phyloP scores from a whole-genome alignment of 2,329 filamentous ascomycete species.

The Karstenula rhodostoma region DNA sequence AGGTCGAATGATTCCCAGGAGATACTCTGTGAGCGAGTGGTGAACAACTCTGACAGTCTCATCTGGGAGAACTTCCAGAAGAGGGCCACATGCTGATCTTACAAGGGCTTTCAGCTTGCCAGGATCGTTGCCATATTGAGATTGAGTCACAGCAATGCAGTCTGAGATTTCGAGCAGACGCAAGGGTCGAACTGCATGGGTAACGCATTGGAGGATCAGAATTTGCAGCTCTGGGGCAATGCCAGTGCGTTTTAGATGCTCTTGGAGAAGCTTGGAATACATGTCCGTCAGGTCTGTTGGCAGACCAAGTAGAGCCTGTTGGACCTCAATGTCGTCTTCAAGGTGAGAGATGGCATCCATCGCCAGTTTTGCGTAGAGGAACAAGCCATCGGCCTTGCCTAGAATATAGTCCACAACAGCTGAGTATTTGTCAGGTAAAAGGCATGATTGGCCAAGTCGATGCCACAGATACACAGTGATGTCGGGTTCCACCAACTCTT shows the following conservation, averaged over 20 bases:
- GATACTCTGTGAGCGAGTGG: slow-evolving; percentile 59
- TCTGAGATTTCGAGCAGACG: slow-evolving; percentile 54
- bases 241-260: slow-evolving; percentile 47
- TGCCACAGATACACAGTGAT: slow-evolving; percentile 50
- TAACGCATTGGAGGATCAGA: slow-evolving; percentile 53
- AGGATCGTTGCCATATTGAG: slow-evolving; percentile 14
- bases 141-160: slow-evolving; percentile 25
- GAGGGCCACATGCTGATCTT: slow-evolving; percentile 49
- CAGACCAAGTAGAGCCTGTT: slow-evolving; percentile 39
- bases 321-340: slow-evolving; percentile 24
- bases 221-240: slow-evolving; percentile 44
- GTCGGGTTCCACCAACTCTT: slow-evolving; percentile 49
- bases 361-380: slow-evolving; percentile 56
- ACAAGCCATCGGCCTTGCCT: slow-evolving; percentile 53
- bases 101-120: slow-evolving; percentile 46
- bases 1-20: slow-evolving; percentile 28
- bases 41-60: slow-evolving; percentile 58
- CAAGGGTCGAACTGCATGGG: slow-evolving; percentile 53
- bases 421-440: slow-evolving; percentile 6
- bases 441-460: slow-evolving; percentile 25
- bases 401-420: slow-evolving; percentile 41
- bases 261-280: slow-evolving; percentile 51
- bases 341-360: slow-evolving; percentile 49
- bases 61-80: slow-evolving; percentile 57
- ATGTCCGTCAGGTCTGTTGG: slow-evolving; percentile 51